Evolutionary conservation across 257 asterid species (phyloP).

Genomic region (Rhazya stricta): DNA sequence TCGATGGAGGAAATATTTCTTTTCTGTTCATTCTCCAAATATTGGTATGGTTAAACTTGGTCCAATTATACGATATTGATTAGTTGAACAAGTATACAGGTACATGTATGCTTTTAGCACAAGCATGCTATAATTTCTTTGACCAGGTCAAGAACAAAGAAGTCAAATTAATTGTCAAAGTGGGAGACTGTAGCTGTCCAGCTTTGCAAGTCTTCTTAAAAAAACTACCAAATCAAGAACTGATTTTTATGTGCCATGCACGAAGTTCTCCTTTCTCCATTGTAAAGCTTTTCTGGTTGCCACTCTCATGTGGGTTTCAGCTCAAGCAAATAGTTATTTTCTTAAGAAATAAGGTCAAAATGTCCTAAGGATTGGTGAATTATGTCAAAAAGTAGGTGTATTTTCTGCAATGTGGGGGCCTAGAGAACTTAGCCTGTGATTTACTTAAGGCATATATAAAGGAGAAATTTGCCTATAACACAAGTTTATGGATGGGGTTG

Average conservation of each 20-base stretch:
- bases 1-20: too few relatives aligned
- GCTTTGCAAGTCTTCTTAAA: background rate
- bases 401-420: constrained; percentile 12
- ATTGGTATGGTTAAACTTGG: too few relatives aligned
- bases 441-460: too few relatives aligned
- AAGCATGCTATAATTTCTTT: constrained; percentile 1
- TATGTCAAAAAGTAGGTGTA: constrained; percentile 28
- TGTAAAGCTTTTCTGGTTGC: background rate
- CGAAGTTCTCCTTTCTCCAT: background rate
- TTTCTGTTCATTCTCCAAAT: too few relatives aligned
- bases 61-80: background rate
- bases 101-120: background rate
- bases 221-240: background rate
- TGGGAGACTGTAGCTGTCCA: background rate
- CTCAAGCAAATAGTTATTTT: background rate
- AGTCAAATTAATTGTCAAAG: constrained; percentile 2
- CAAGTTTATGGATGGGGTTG: too few relatives aligned
- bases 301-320: background rate
- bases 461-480: too few relatives aligned
- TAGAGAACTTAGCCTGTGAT: background rate
- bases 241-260: background rate
- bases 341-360: constrained; percentile 7
- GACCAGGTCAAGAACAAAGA: constrained; percentile 12
- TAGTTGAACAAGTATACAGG: too few relatives aligned
- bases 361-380: constrained; percentile 19